Evolutionary conservation across 345 rosid species (phyloP), one percentile per base, ranked within the genome.

Genomic region (Rhodamnia argentea): DNA sequence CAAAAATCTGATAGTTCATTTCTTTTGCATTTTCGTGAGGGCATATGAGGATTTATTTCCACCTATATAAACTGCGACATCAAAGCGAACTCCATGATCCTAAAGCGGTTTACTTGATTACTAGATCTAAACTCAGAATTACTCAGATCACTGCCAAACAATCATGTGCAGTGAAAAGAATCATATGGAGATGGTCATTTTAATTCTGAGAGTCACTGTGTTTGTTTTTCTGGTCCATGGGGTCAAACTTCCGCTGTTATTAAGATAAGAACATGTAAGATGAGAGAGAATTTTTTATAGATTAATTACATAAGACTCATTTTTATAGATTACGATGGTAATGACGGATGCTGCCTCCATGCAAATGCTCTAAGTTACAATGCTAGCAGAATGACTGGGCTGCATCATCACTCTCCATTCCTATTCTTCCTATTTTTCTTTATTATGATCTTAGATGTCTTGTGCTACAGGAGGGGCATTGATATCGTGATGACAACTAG

Each of bases 401-500:
- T 26, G 64, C 47, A n/a, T 44, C 50, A 23, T 24, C 54, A 10
- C 40, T 58, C 42, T 84, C 54, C 22, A 40, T 29, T 84, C 56
- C 10, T 47, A 44, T 13, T 47, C 23, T 70, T 27, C 83, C 5
- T 53, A 62, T 26, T 11, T 24, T 62, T 82, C 51, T 76, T 3
- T 82, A 74, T 82, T 5, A 14, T 47, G 32, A 52, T 44, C 56
- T 85, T 27, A 42, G 52, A 64, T 87, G 78, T 58, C 59, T 83
- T 70, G 52, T 91, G 89, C 85, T 82, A 50, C 87, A 97, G 98
- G 93, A 94, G 90, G 90, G 99, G 99, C 83, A 94, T 87, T 83
- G 86, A 90, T 86, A 84, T 97, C 24, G 91, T 95, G 85, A 97
- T 97, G 99, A 97, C 99, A 13, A 96, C 99, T 27, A 97, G 99